Percentiles rank a stretch among this genome's conserved stretches.
Conservation (phyloP, 2,329 filamentous ascomycete genomes). For the Xylariaceae sp. region DNA sequence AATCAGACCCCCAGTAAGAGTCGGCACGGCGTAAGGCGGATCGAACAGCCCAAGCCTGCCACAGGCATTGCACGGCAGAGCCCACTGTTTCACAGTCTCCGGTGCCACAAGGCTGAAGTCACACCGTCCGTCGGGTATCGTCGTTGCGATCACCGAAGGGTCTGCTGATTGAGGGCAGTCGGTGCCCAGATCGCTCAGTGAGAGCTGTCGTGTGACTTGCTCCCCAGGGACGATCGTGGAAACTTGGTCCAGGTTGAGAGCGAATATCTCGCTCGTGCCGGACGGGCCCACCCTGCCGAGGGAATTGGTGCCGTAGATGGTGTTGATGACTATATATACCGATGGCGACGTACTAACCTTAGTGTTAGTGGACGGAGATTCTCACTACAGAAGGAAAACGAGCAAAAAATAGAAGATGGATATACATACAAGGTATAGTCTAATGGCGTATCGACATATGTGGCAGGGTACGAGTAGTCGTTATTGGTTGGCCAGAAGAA, state of each 20-base stretch:
- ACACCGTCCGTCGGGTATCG: constrained; percentile 38
- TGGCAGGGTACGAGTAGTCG: constrained; percentile 42
- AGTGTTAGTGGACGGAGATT: background rate
- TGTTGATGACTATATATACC: constrained; percentile 46
- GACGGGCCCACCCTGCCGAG: constrained; percentile 40
- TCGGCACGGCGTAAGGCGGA: constrained; percentile 47
- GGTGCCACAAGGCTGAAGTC: constrained; percentile 45
- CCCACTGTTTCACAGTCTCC: constrained; percentile 41
- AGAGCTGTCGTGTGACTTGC: constrained; percentile 39
- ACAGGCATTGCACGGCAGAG: constrained; percentile 45
- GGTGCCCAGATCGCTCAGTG: constrained; percentile 43
- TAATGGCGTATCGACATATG: constrained; percentile 38
- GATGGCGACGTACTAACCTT: constrained; percentile 46
- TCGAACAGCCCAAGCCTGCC: constrained; percentile 47
- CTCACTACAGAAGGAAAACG: background rate
- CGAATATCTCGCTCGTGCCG: constrained; percentile 40
- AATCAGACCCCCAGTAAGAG: constrained; percentile 38
- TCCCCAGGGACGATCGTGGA: constrained; percentile 41
- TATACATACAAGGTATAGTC: constrained; percentile 44
- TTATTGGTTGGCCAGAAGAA: constrained; percentile 45
- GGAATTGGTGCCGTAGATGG: constrained; percentile 43
- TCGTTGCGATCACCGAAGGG: constrained; percentile 39
- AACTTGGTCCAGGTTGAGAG: constrained; percentile 43
- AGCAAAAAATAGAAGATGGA: background rate
- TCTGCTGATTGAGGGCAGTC: constrained; percentile 41